These are phyloP conservation scores for Coriaria nepalensis DNA, from an alignment of 306 rosid species.

Conservation along the genomic window DNA sequence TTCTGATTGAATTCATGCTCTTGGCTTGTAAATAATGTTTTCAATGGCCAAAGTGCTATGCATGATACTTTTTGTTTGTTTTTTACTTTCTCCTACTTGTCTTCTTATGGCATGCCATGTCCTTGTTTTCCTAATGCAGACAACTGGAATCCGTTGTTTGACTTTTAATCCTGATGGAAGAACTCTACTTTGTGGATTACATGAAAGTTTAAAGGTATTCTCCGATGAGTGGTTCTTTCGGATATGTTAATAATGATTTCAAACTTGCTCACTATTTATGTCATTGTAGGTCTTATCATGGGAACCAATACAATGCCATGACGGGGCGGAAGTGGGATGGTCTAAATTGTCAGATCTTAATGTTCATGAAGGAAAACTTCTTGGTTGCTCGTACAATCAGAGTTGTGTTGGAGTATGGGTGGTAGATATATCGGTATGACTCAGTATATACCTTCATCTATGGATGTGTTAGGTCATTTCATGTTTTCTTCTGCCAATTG, in stretches of 20 bases:
- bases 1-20: conserved; percentile 14
- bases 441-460: conserved; percentile 8
- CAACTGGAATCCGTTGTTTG: conserved; percentile 87
- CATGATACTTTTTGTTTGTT: background rate
- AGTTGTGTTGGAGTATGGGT: conserved; percentile 99
- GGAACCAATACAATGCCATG: conserved; percentile 95
- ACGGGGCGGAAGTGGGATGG: conserved; percentile 93
- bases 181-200: conserved; percentile 89
- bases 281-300: conserved; percentile 66
- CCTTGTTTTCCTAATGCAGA: conserved; percentile 30
- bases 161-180: conserved; percentile 94
- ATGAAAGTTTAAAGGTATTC: conserved; percentile 90
- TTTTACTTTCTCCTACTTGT: conserved; percentile 1
- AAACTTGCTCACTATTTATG: background rate
- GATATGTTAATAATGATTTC: background rate
- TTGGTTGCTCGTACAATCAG: conserved; percentile 96
- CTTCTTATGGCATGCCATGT: conserved; percentile 3
- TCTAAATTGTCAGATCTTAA: conserved; percentile 89
- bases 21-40: conserved; percentile 10
- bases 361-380: conserved; percentile 97
- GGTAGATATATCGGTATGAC: conserved; percentile 83
- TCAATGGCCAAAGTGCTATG: conserved; percentile 1
- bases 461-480: conserved; percentile 3
- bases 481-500: conserved; percentile 13
- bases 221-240: background rate